These are phyloP conservation scores for Trichophyton mentagrophytes DNA, from an alignment of 2,329 filamentous ascomycete genomes.

Conservation along the genomic window DNA sequence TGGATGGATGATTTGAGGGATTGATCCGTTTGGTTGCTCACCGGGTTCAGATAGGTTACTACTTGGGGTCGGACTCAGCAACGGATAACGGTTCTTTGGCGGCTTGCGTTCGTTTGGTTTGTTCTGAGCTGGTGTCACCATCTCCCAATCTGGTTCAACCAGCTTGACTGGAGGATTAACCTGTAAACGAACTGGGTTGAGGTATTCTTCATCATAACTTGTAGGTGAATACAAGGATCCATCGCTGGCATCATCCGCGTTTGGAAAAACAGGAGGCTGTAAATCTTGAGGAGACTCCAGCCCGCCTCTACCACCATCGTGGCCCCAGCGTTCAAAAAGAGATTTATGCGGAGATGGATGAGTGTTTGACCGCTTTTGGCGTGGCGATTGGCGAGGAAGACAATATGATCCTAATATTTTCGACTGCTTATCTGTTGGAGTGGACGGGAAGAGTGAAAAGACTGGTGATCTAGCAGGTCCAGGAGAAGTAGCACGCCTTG, in stretches of 20 bases:
- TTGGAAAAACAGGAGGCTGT: neutral
- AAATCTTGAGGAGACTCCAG: neutral
- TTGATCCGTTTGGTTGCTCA: neutral
- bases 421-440: slow-evolving; percentile 21
- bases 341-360: slow-evolving; percentile 7
- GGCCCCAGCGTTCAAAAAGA: neutral
- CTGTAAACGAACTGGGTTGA: slow-evolving; percentile 5
- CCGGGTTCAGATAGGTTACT: neutral
- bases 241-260: neutral
- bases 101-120: neutral
- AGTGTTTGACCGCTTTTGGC: slow-evolving; percentile 16
- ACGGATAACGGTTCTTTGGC: neutral
- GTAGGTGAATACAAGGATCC: neutral
- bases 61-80: neutral
- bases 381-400: slow-evolving; percentile 18
- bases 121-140: slow-evolving; percentile 10
- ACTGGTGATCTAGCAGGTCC: slow-evolving; percentile 23
- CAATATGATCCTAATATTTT: slow-evolving; percentile 16
- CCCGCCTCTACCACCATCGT: neutral
- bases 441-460: slow-evolving; percentile 29
- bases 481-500: slow-evolving; percentile 27
- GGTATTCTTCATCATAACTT: neutral
- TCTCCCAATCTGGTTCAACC: slow-evolving; percentile 12
- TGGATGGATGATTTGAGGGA: neutral
- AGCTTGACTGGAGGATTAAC: slow-evolving; percentile 7